These are phyloP conservation scores for Moesziomyces parantarcticus DNA, from an alignment of 1,284 basidiomycete species.

Conservation along the genomic window DNA sequence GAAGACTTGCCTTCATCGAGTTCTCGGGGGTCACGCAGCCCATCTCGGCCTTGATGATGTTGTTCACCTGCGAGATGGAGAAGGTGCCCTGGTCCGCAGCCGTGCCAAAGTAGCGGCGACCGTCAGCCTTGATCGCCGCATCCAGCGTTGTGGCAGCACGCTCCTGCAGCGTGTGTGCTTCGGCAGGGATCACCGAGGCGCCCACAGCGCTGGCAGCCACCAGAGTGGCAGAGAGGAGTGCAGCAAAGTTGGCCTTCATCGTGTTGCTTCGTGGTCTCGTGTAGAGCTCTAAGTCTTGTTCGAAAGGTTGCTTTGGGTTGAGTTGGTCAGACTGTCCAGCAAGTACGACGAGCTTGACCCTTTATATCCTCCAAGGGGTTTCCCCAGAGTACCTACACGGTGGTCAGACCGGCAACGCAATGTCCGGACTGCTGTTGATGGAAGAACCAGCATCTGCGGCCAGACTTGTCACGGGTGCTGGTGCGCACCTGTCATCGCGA, in stretches of 20 bases:
- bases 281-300: neutral
- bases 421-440: no score
- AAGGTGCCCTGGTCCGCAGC: slow-evolving; percentile 8
- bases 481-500: no score
- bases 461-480: no score
- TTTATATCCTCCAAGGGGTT: no score
- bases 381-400: no score
- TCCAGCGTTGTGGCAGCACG: slow-evolving; percentile 16
- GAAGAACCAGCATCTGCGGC: no score
- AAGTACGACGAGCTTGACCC: no score
- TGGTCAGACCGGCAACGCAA: no score
- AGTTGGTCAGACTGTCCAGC: no score
- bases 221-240: slow-evolving; percentile 12
- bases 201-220: slow-evolving; percentile 5
- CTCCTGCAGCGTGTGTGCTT: slow-evolving; percentile 1
- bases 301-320: neutral
- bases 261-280: neutral
- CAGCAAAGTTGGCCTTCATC: slow-evolving; percentile 32
- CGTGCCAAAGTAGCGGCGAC: slow-evolving; percentile 14
- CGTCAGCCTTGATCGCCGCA: slow-evolving; percentile 7
- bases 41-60: slow-evolving; percentile 18
- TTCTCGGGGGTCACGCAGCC: slow-evolving; percentile 24
- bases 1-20: no score
- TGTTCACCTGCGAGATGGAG: slow-evolving; percentile 1
- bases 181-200: slow-evolving; percentile 14